Percentiles rank a stretch among this genome's conserved stretches.
Evolutionary conservation across 257 asterid genomes (phyloP).

Genomic region (Solanum appendiculatum): DNA sequence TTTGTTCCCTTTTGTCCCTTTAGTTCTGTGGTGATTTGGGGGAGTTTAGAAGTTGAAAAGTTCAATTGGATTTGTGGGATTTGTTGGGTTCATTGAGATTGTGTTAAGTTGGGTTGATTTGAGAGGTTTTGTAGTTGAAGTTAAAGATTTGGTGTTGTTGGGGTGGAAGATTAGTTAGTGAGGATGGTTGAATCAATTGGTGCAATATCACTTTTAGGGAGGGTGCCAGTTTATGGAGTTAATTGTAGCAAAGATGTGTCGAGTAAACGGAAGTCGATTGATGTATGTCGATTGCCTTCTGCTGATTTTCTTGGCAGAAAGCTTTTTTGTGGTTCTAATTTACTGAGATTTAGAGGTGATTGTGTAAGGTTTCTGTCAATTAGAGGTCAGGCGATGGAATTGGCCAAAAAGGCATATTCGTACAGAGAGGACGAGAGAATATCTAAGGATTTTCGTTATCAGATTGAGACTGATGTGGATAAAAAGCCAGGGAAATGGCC

Average conservation of each 20-base stretch:
- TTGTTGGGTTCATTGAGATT: neutral
- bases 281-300: slow-evolving; percentile 21
- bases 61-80: neutral
- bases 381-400: slow-evolving; percentile 65
- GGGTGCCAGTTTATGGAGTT: slow-evolving; percentile 39
- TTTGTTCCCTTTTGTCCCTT: neutral
- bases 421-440: slow-evolving; percentile 42
- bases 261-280: slow-evolving; percentile 20
- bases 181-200: slow-evolving; percentile 74
- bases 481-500: slow-evolving; percentile 67
- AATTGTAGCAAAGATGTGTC: slow-evolving; percentile 24
- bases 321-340: slow-evolving; percentile 10
- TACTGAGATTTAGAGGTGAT: slow-evolving; percentile 7
- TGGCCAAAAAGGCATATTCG: slow-evolving; percentile 51
- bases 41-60: neutral
- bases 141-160: neutral
- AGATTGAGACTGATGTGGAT: slow-evolving; percentile 43
- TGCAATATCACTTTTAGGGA: slow-evolving; percentile 58
- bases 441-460: slow-evolving; percentile 36
- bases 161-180: slow-evolving; percentile 3
- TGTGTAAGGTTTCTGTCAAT: slow-evolving; percentile 6
- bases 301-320: slow-evolving; percentile 17
- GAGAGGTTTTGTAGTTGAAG: neutral
- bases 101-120: neutral
- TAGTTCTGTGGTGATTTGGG: neutral